Evolutionary conservation across 2,329 filamentous ascomycete species (phyloP).

Genomic region (Penicillium sp.): DNA sequence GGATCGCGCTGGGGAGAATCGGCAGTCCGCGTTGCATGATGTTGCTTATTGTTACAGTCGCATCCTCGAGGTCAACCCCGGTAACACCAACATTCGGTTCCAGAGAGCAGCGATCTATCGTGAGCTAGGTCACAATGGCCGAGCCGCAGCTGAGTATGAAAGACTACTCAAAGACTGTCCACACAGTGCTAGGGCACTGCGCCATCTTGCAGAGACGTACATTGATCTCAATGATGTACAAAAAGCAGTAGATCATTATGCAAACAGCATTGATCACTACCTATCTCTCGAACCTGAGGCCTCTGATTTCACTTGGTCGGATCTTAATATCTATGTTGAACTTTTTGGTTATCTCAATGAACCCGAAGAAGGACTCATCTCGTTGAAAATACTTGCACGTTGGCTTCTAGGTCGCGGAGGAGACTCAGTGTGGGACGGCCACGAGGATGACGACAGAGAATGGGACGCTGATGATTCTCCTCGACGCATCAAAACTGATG

Average conservation of each 20-base stretch:
- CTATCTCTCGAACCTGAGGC: conserved; percentile 44
- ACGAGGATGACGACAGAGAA: conserved; percentile 74
- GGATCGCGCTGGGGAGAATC: conserved; percentile 47
- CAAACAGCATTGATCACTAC: conserved; percentile 52
- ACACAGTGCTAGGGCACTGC: conserved; percentile 54
- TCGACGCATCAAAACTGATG: conserved; percentile 60
- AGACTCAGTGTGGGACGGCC: conserved; percentile 74
- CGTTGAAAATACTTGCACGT: conserved; percentile 69
- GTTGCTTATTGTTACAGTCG: conserved; percentile 54
- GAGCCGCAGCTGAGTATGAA: conserved; percentile 52
- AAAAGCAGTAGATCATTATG: conserved; percentile 51
- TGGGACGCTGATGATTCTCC: conserved; percentile 74
- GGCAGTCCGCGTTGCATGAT: conserved; percentile 44
- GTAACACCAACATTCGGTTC: conserved; percentile 53
- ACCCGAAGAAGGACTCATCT: conserved; percentile 63
- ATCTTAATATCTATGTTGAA: conserved; percentile 82
- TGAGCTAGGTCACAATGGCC: conserved; percentile 47
- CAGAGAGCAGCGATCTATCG: conserved; percentile 56
- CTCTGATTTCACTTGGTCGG: conserved; percentile 65
- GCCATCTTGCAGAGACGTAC: conserved; percentile 56
- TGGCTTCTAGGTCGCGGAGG: conserved; percentile 75
- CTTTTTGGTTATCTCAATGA: conserved; percentile 65
- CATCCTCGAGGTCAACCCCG: conserved; percentile 52
- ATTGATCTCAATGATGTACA: conserved; percentile 51
- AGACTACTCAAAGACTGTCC: conserved; percentile 54